Base-by-base conservation (phyloP, 768 basidiomycete species). In the Suillus spraguei region DNA sequence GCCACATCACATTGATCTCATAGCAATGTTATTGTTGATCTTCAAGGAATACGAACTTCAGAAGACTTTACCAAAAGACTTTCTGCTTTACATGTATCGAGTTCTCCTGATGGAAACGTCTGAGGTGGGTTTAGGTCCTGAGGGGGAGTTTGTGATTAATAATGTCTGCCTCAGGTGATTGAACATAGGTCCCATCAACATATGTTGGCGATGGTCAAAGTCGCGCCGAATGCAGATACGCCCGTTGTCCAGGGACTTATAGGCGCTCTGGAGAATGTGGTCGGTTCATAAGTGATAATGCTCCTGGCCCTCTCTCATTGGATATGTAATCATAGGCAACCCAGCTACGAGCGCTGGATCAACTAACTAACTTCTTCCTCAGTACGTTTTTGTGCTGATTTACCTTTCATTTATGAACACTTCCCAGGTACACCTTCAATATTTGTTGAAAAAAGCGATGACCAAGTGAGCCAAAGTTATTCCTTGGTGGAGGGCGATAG, bases 1-100 rank as follows among this genome's bases (percentile, higher is more conserved):
- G 61, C 91, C 92, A 1, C 92, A 94, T 68, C 93, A 95, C 71
- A 79, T 94, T 59, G 83, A 83, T 56, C 77, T 94, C 17, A 78
- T 94, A 38, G 83, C 83, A 39, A 77, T 92, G 32, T 78, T 93
- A 41, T 78, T 87, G 63, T 77, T 89, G 14, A 77, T 84, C 5
- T 90, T 87, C 73, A 88, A 85, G 70, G 87, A 89, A 66, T 80
- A 80, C 63, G 80, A 81, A 32, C 56, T 58, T 32, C 75, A 81
- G 49, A 81, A 80, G 61, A 80, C 80, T 32, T 80, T 91, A 11
- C 85, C 90, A 1, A 71, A 83, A 24, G 66, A 75, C 8, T 92
- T 90, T 69, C 71, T 85, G 16, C 77, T 92, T 22, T 85, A 88
- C 67, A 70, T 91, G 16, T 85, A 88, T 63, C 86, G 90, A 20